Evolutionary conservation across 306 rosid genomes (phyloP).

Genomic region (Prosopis cineraria): DNA sequence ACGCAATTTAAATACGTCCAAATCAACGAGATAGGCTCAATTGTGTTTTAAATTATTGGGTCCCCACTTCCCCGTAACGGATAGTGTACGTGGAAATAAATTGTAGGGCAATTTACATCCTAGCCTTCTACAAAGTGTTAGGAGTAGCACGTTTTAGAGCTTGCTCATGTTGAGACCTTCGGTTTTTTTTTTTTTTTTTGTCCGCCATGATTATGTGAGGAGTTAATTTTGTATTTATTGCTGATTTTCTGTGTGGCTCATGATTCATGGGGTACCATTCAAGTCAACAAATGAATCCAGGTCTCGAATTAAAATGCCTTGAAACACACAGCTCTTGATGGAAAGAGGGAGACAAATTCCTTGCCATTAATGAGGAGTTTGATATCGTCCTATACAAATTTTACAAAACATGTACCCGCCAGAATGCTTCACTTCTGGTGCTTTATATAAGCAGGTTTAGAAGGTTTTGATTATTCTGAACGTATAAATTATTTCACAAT

Average conservation of each 20-base stretch:
- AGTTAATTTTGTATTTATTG: neutral
- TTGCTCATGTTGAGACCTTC: neutral
- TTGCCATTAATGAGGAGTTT: neutral
- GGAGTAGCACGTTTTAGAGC: neutral
- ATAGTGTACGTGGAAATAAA: neutral
- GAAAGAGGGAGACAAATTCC: neutral
- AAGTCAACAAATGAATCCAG: neutral
- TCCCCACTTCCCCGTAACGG: neutral
- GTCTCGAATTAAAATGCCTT: neutral
- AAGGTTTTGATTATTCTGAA: too few relatives aligned
- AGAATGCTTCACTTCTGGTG: too few relatives aligned
- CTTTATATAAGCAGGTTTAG: too few relatives aligned
- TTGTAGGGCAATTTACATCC: neutral
- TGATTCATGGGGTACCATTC: neutral
- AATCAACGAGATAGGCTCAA: neutral
- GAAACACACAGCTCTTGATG: neutral
- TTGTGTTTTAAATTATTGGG: neutral
- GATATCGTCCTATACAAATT: neutral
- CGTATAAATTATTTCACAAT: too few relatives aligned
- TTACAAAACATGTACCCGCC: neutral
- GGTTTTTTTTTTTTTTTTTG: too few relatives aligned
- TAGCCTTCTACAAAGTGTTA: neutral
- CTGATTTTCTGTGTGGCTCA: neutral
- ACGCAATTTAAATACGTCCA: neutral
- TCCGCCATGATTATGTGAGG: neutral